Base-by-base conservation (phyloP, 2,329 filamentous ascomycete genomes). In the Cryphonectria carpinicola region DNA sequence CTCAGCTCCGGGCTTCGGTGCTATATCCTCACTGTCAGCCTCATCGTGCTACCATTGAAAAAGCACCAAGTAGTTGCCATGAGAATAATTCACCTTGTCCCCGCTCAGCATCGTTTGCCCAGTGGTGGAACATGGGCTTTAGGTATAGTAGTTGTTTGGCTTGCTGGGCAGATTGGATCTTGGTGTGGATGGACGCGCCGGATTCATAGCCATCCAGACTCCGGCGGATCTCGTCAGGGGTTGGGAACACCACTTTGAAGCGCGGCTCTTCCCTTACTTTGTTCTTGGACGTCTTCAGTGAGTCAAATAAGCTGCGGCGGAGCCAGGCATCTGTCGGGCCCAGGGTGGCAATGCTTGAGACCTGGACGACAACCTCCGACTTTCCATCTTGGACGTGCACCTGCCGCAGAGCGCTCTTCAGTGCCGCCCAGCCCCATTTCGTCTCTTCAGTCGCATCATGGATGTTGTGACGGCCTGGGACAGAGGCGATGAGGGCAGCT, bases 341-440 rank as follows among this genome's bases (percentile, higher is more conserved):
- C 0, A 97, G 83, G 0, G 93, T 94, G 2, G 94, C 94, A 64
- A 97, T 92, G 0, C 93, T 97, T 0, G 94, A 97, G 56, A 95
- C 83, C 80, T 96, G 89, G 4, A 86, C 79, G 1, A 89, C 86
- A 39, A 93, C 81, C 37, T 88, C 84, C 0, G 85, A 77, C 37
- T 79, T 70, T 10, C 79, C 80, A 43, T 76, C 70, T 25, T 81
- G 75, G 2, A 85, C 80, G 1, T 88, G 85, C 3, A 94, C 82
- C 2, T 79, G 79, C 22, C 81, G 80, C 11, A 97, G 81, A 1
- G 87, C 84, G 63, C 89, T 85, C 73, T 85, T 86, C 14, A 97
- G 76, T 1, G 87, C 91, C 3, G 87, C 82, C 93, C 93, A 97
- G 0, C 93, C 94, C 88, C 91, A 97, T n/a, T 84, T 80, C 0